phyloP scores from a whole-genome alignment of 2,329 filamentous ascomycete genomes.

The Paecilomyces variotii region DNA sequence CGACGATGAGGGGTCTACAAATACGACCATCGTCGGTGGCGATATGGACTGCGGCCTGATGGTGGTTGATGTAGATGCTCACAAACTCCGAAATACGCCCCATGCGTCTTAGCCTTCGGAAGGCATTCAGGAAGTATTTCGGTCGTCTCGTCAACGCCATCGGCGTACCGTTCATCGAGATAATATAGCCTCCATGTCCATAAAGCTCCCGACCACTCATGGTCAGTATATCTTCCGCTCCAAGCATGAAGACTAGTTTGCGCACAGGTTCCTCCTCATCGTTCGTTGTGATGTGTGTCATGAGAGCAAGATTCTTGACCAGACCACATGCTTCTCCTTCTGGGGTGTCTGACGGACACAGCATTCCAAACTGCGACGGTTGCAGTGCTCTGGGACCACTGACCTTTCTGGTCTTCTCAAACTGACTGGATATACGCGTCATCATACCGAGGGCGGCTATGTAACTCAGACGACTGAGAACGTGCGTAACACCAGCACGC shows the following conservation, averaged over 20 bases:
- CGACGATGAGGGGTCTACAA: constrained; percentile 90
- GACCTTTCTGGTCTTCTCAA: constrained; percentile 97
- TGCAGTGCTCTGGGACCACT: constrained; percentile 91
- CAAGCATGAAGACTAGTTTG: constrained; percentile 76
- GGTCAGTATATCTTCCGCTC: constrained; percentile 72
- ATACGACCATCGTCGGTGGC: constrained; percentile 96
- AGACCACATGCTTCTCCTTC: constrained; percentile 98
- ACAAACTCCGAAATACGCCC: constrained; percentile 94
- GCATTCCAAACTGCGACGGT: constrained; percentile 96
- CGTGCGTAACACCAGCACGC: constrained; percentile 89
- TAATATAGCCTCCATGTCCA: constrained; percentile 71
- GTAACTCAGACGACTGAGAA: constrained; percentile 89
- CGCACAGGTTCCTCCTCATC: constrained; percentile 87
- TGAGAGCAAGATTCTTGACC: constrained; percentile 94
- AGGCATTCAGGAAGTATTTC: constrained; percentile 75
- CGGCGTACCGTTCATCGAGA: constrained; percentile 93
- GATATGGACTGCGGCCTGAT: constrained; percentile 86
- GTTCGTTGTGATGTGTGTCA: constrained; percentile 98
- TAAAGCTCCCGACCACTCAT: constrained; percentile 84
- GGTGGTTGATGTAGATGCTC: constrained; percentile 90
- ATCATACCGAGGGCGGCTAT: constrained; percentile 98
- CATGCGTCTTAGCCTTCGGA: constrained; percentile 78
- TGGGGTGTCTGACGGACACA: constrained; percentile 93
- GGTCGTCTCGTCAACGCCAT: constrained; percentile 79
- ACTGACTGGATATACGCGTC: constrained; percentile 96